phyloP scores from a whole-genome alignment of 495 filamentous ascomycete genomes.

The Penicillium goetzii region DNA sequence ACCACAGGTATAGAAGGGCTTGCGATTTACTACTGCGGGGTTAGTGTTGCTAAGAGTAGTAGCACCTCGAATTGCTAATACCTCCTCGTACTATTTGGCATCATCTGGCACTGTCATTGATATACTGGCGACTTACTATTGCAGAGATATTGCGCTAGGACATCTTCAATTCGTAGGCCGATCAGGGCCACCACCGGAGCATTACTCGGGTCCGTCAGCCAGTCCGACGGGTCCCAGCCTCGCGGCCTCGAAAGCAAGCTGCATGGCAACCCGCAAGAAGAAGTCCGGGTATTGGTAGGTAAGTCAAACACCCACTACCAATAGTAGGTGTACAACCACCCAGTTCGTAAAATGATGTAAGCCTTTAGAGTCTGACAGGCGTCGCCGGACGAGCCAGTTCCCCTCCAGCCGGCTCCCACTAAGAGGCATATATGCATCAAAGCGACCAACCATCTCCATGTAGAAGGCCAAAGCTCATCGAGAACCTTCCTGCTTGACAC shows the following conservation, averaged over 20 bases:
- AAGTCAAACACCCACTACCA: not conserved
- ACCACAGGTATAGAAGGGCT: not conserved
- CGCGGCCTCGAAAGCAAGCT: not conserved
- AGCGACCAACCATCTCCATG: slow-evolving; percentile 21
- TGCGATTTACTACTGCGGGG: not conserved
- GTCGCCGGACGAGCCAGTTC: slow-evolving; percentile 10
- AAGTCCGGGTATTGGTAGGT: not conserved
- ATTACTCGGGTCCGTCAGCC: slow-evolving; percentile 24
- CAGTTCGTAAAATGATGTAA: slow-evolving; percentile 26
- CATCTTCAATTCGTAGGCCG: slow-evolving; percentile 16
- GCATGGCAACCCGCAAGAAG: not conserved
- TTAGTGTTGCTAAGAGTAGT: not conserved
- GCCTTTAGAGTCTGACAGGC: slow-evolving; percentile 24
- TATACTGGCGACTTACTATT: not conserved
- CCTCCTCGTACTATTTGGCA: not conserved
- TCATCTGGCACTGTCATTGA: not conserved
- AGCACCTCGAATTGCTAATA: not conserved
- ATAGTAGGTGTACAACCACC: not conserved
- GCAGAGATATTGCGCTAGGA: too few species aligned
- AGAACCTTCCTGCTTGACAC: slow-evolving; percentile 19
- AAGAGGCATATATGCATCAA: slow-evolving; percentile 17
- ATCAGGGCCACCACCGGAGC: slow-evolving; percentile 18
- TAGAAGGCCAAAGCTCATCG: slow-evolving; percentile 27
- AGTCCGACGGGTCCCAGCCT: slow-evolving; percentile 14
- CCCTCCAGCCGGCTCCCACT: slow-evolving; percentile 20